Base-by-base conservation (phyloP, 2,329 filamentous ascomycete species). In the Cladosporium sp. region DNA sequence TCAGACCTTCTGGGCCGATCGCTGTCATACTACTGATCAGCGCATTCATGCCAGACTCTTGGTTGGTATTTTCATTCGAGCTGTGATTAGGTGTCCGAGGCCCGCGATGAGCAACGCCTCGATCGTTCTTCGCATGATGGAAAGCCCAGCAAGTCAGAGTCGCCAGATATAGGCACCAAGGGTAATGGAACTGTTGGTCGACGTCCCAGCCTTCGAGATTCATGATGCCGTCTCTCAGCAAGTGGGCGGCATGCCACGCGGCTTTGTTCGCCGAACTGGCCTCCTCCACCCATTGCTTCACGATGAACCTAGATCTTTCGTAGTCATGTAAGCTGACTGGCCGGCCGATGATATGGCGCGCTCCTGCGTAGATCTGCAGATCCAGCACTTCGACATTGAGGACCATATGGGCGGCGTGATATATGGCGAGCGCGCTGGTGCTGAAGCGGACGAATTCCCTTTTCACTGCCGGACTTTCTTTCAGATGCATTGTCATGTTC, bases 151-250 rank as follows among this genome's bases (percentile, higher is more conserved):
- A 75, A 0, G 78, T 77, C 38, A 84, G 59, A 0, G 80, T 81
- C 0, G 78, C 78, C 1, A 85, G 68, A 58, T 83, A 84, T 10
- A 84, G 61, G 56, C 78, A 80, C 82, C 81, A 84, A 0, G 80
- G 78, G 14, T 82, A 79, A 59, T 84, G 80, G 61, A 83, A 83
- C 0, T 79, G 67, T 41, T 78, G 75, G 40, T 74, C 75, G 2
- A 75, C 72, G 16, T 79, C 77, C 53, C 74, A 76, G 34, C 78
- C 74, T 10, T 77, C 70, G 2, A 82, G 66, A 22, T 74, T 72
- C 33, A 72, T 66, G 8, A 77, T 71, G 0, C 77, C 75, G 22
- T 79, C 76, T 10, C 72, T 70, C 1, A 84, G 64, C 10, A 84
- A 67, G 2, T 66, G 67, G 0, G 80, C 77, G 0, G 80, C 79